Evolutionary conservation across 768 basidiomycete species (phyloP), one percentile per base, ranked within the genome.

Genomic region (Xerocomus potaroensis): DNA sequence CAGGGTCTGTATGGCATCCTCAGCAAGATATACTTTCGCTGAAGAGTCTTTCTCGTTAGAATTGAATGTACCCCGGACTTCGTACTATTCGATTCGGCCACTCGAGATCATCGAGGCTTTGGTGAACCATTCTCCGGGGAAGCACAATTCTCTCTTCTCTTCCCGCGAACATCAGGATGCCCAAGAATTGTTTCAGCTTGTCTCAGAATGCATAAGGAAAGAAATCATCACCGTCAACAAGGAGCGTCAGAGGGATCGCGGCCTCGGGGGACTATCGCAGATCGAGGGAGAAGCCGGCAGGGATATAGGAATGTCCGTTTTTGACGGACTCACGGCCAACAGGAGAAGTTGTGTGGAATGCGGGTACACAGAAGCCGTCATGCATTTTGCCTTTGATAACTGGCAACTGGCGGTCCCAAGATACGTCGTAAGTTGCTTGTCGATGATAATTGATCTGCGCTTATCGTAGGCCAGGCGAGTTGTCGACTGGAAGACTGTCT

Each of bases 151-250:
- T 0, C 74, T 92, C 10, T 84, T 95, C 65, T 80, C 81, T 54
- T 91, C 91, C 1, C 83, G 91, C 11, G 92, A 96, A 62, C 95
- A 98, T 63, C 95, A 98, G 69, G 95, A 98, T 63, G 95, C 95
- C 5, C 95, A 98, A 61, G 95, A 98, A 62, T 77, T 98, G n/a
- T 97, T 96, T 70, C 86, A 95, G 56, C 82, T 97, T 26, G 72
- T 97, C 8, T 87, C 92, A 1, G 92, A 94, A 63, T 87, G 83
- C 43, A 75, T 97, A 55, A 91, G 91, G 68, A 84, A 83, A 50
- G 95, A 98, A 64, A 75, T 83, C n/a, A 61, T 69, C 2, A 77
- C 83, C 2, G 78, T 96, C 1, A 82, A 84, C 45, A 77, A 75
- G 36, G 91, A 94, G 62, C 78, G 79, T 3, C 70, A 74, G 35